These are phyloP conservation scores for Gautieria morchelliformis DNA, from an alignment of 768 basidiomycete genomes.

Conservation along the genomic window DNA sequence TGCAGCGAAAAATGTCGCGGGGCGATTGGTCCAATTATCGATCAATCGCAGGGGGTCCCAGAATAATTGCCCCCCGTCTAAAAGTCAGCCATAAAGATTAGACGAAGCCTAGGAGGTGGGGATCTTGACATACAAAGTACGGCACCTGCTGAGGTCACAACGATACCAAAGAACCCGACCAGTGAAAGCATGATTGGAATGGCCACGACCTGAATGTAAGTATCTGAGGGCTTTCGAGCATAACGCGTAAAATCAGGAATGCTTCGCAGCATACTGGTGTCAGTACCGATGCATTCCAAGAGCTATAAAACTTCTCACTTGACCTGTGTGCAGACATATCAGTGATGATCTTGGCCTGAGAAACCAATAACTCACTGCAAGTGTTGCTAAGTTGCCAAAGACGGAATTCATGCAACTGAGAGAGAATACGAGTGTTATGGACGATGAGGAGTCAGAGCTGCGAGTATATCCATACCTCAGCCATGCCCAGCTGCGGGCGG, in stretches of 20 bases:
- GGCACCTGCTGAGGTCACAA: constrained; percentile 69
- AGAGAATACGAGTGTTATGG: not conserved
- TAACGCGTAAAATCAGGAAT: constrained; percentile 60
- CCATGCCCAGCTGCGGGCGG: constrained; percentile 67
- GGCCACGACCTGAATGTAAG: constrained; percentile 34
- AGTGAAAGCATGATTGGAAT: constrained; percentile 73
- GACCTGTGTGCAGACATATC: not conserved
- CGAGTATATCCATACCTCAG: constrained; percentile 23
- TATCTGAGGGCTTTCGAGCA: constrained; percentile 10
- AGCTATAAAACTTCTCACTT: constrained; percentile 1
- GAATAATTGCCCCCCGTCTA: constrained; percentile 38
- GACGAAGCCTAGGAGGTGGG: too few relatives aligned
- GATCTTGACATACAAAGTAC: constrained; percentile 31
- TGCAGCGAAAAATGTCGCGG: constrained; percentile 75
- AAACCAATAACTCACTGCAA: constrained; percentile 33
- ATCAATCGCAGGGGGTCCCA: constrained; percentile 77
- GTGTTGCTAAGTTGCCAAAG: constrained; percentile 62
- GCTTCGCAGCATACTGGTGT: constrained; percentile 27
- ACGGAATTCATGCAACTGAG: constrained; percentile 58
- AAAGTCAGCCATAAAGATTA: not conserved
- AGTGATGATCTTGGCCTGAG: not conserved
- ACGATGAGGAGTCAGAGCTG: not conserved
- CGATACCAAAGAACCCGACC: constrained; percentile 70
- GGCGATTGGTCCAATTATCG: constrained; percentile 75
- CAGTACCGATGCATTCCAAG: not conserved